These are phyloP conservation scores for Amaranthus hypochondriacus DNA, from an alignment of 148 eudicot species.

Conservation along the genomic window DNA sequence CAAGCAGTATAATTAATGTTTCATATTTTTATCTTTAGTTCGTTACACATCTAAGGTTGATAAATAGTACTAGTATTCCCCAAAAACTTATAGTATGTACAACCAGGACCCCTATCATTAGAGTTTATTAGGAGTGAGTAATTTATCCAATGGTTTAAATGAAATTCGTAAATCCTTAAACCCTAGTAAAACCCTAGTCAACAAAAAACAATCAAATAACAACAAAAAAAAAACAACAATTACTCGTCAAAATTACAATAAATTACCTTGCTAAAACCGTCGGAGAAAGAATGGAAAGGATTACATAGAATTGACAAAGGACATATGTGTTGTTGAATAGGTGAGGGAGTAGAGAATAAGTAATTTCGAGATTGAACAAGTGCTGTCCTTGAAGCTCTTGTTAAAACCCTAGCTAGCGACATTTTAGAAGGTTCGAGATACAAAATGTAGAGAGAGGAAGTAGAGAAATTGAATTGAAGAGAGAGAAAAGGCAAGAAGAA, in stretches of 20 bases:
- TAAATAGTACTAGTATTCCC: too few species aligned
- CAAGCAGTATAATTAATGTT: too few species aligned
- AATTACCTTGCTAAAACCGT: constrained; percentile 40
- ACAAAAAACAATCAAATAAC: not conserved
- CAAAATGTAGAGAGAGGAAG: constrained; percentile 15
- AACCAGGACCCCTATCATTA: too few species aligned
- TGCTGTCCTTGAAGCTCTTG: constrained; percentile 38
- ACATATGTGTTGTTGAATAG: constrained; percentile 17
- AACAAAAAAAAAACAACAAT: not conserved
- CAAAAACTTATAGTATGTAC: too few species aligned
- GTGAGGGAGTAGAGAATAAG: constrained; percentile 27
- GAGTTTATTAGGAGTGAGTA: too few species aligned
- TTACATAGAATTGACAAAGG: constrained; percentile 20
- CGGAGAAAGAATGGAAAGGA: constrained; percentile 35
- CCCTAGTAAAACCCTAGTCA: constrained; percentile 28
- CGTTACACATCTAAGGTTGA: too few species aligned
- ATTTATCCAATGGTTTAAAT: not conserved
- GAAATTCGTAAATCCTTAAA: constrained; percentile 16
- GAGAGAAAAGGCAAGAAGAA: not conserved
- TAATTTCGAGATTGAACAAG: constrained; percentile 35
- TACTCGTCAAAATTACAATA: not conserved
- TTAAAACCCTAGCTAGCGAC: constrained; percentile 46
- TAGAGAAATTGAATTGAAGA: constrained; percentile 5
- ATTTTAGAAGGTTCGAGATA: constrained; percentile 20
- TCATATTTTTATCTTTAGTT: too few species aligned